phyloP scores from a whole-genome alignment of 2,329 filamentous ascomycete genomes.

The Amauroascus niger region DNA sequence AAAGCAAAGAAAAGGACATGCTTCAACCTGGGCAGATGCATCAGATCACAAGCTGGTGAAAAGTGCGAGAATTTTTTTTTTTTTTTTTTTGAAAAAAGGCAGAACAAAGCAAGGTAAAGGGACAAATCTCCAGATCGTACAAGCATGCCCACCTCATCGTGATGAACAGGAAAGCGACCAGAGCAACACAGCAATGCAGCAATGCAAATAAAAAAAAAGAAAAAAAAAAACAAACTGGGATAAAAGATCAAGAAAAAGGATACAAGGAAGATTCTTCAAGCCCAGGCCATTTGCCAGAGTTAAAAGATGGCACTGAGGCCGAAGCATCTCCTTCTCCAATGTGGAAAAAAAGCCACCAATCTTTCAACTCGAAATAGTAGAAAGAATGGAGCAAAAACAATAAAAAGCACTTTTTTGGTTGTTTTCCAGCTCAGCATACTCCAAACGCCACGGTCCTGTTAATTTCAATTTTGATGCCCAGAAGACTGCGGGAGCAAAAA shows the following conservation, averaged over 20 bases:
- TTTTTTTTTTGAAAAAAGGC: no score
- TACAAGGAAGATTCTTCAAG: no score
- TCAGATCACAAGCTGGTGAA: no score
- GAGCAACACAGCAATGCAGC: no score
- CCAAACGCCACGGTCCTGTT: not conserved
- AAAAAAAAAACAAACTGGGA: not conserved
- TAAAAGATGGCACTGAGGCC: no score
- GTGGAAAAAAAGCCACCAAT: not conserved
- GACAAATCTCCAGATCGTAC: not conserved
- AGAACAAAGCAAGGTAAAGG: not conserved
- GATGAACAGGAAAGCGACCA: no score
- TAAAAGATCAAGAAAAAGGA: not conserved
- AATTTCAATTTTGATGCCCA: not conserved
- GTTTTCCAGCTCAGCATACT: not conserved
- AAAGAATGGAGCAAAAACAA: not conserved
- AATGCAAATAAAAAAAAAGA: not conserved
- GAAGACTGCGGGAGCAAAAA: not conserved
- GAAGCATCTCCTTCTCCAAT: not conserved
- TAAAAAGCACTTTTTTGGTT: not conserved
- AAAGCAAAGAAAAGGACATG: not conserved
- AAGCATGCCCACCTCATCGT: no score
- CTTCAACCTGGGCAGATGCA: no score
- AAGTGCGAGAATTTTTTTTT: no score
- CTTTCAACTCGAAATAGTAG: not conserved
- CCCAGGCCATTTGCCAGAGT: not conserved